These are phyloP conservation scores for Beauveria varroae DNA, from an alignment of 2,329 filamentous ascomycete species.

Conservation along the genomic window DNA sequence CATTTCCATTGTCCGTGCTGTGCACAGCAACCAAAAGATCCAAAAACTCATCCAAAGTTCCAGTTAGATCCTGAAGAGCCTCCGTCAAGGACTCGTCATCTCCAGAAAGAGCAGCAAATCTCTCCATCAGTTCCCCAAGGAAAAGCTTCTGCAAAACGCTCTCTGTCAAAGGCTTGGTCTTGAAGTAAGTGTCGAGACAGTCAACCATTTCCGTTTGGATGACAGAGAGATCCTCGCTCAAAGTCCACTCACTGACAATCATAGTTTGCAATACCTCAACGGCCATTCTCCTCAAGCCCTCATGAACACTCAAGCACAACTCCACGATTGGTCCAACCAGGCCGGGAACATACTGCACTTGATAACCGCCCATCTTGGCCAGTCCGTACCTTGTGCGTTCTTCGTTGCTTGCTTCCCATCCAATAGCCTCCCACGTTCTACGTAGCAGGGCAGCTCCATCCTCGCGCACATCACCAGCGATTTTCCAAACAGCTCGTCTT, in stretches of 20 bases:
- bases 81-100: constrained; percentile 63
- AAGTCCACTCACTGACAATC: constrained; percentile 96
- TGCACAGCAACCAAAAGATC: constrained; percentile 88
- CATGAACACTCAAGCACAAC: constrained; percentile 90
- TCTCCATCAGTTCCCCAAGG: constrained; percentile 71
- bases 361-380: constrained; percentile 84
- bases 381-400: constrained; percentile 72
- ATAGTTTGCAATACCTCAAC: constrained; percentile 93
- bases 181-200: constrained; percentile 83
- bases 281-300: constrained; percentile 80
- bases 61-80: constrained; percentile 71
- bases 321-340: constrained; percentile 88
- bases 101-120: constrained; percentile 65
- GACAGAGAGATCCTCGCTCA: constrained; percentile 84
- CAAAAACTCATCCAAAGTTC: constrained; percentile 81
- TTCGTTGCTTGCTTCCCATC: constrained; percentile 84
- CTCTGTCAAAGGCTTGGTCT: constrained; percentile 79
- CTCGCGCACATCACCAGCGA: constrained; percentile 91
- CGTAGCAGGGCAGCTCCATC: constrained; percentile 80
- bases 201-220: constrained; percentile 97
- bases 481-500: constrained; percentile 94
- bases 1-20: constrained; percentile 62
- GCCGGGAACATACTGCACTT: constrained; percentile 94
- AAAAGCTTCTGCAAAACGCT: constrained; percentile 90
- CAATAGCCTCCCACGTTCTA: constrained; percentile 88